These are phyloP conservation scores for Eragrostis nindensis DNA, from an alignment of 176 grass and related monocot genomes.

Conservation along the genomic window DNA sequence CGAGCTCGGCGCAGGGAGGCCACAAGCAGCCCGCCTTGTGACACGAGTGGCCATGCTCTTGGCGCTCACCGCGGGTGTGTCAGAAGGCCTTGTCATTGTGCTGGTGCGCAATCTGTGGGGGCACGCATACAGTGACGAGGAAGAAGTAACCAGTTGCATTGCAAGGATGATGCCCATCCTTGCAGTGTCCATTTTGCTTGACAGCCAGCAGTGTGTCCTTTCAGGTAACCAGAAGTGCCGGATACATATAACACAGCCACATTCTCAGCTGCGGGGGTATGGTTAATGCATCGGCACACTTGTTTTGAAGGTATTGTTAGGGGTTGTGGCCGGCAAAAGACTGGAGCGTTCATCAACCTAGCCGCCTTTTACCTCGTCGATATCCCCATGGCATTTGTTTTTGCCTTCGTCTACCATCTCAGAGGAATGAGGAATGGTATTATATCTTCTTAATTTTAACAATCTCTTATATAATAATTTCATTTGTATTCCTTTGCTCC, in stretches of 20 bases:
- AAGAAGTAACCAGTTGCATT: conserved; percentile 48
- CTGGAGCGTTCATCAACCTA: neutral
- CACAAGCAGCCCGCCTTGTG: conserved; percentile 7
- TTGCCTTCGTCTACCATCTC: neutral
- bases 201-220: conserved; percentile 54
- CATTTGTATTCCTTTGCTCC: too few relatives aligned
- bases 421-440: neutral
- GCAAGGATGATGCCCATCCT: conserved; percentile 53
- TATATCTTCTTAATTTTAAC: neutral
- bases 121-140: conserved; percentile 49
- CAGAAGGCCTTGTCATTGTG: conserved; percentile 40
- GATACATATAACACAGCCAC: too few relatives aligned
- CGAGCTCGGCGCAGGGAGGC: conserved; percentile 49
- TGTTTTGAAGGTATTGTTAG: neutral
- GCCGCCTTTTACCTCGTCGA: neutral
- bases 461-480: too few relatives aligned
- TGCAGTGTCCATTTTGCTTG: conserved; percentile 48
- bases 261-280: neutral
- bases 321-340: neutral
- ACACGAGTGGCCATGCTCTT: conserved; percentile 18
- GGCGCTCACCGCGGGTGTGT: conserved; percentile 24
- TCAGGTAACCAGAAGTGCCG: conserved; percentile 49
- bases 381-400: neutral
- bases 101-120: conserved; percentile 50
- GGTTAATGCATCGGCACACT: too few relatives aligned